A percentile compares a stretch with the other conserved stretches of the same genome.
Evolutionary conservation across 164 flowering plant genomes (phyloP).

Genomic region (Buxus sempervirens): DNA sequence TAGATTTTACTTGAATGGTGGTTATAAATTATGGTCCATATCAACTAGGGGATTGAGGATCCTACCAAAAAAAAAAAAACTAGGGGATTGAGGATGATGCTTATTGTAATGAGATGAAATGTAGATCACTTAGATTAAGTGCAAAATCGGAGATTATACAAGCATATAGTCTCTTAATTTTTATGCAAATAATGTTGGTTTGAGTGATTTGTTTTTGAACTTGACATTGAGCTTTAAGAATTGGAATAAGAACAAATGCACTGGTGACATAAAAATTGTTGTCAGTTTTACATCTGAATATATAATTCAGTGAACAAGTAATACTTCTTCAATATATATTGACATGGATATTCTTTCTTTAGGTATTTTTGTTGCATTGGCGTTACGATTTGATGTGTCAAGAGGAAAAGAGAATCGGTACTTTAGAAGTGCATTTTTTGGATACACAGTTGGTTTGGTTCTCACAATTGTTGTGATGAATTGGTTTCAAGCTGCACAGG

Average conservation of each 20-base stretch:
- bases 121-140: neutral
- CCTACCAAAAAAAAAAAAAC: too few relatives aligned
- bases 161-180: neutral
- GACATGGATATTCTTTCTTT: constrained; percentile 14
- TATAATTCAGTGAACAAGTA: neutral
- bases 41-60: neutral
- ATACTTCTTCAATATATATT: neutral
- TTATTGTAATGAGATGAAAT: neutral
- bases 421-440: constrained; percentile 89
- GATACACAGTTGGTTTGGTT: constrained; percentile 68
- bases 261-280: neutral
- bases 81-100: neutral
- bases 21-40: neutral
- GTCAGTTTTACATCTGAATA: neutral
- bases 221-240: neutral
- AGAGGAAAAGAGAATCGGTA: constrained; percentile 81
- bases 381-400: constrained; percentile 93
- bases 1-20: neutral
- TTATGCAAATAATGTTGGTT: neutral
- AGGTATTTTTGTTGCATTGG: constrained; percentile 98
- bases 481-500: constrained; percentile 99
- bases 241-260: neutral
- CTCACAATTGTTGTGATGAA: constrained; percentile 95
- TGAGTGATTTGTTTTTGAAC: neutral
- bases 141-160: neutral